phyloP scores from a whole-genome alignment of 169 alveolate genomes.

The Perkinsus chesapeaki region DNA sequence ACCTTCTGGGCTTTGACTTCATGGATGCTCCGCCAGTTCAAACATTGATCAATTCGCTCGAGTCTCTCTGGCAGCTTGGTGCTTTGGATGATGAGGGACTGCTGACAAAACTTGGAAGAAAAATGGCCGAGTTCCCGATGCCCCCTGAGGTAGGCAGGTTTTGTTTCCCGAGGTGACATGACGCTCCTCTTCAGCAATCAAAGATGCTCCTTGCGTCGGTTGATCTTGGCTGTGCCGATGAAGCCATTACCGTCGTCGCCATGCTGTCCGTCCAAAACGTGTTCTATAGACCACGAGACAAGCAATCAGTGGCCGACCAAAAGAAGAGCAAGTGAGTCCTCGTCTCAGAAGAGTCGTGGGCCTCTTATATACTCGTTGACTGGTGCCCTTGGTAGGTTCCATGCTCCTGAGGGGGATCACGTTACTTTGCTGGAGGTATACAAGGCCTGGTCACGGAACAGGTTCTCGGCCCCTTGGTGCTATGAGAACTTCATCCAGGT shows the following conservation, averaged over 20 bases:
- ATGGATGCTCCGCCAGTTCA: constrained; percentile 98
- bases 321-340: constrained; percentile 71
- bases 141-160: constrained; percentile 80
- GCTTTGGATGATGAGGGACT: constrained; percentile 99
- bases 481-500: constrained; percentile 93
- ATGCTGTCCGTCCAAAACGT: constrained; percentile 96
- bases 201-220: constrained; percentile 91
- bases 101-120: constrained; percentile 95
- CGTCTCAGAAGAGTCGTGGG: no score
- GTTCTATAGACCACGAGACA: constrained; percentile 95
- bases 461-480: constrained; percentile 92
- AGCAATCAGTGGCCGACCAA: constrained; percentile 90
- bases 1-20: constrained; percentile 93
- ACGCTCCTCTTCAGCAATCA: not conserved
- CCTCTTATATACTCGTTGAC: not conserved
- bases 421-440: constrained; percentile 89
- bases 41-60: constrained; percentile 94
- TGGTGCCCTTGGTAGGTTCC: constrained; percentile 41
- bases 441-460: constrained; percentile 86
- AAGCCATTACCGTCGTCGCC: constrained; percentile 91
- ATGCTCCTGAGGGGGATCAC: constrained; percentile 97
- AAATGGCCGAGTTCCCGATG: constrained; percentile 99
- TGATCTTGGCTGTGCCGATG: constrained; percentile 96
- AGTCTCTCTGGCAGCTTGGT: constrained; percentile 91
- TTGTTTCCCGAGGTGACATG: not conserved